Evolutionary conservation across 805 yeast genomes (phyloP).

Genomic region (Metschnikowia hibisci): DNA sequence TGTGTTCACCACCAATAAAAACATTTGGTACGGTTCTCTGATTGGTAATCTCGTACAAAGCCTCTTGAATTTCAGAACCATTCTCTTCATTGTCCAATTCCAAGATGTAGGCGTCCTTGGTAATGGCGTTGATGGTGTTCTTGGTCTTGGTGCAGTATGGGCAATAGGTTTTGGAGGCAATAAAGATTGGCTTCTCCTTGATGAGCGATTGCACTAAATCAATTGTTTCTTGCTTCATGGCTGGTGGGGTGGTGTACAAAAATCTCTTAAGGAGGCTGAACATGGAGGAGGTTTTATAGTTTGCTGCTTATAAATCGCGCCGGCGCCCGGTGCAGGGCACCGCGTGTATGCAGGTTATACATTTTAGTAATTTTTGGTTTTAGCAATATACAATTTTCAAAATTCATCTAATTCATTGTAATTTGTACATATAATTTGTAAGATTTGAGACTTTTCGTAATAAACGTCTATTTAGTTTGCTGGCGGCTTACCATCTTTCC

Average conservation of each 20-base stretch:
- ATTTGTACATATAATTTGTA: too few relatives aligned
- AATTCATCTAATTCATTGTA: too few relatives aligned
- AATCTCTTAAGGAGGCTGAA: slow-evolving; percentile 11
- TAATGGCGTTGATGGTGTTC: slow-evolving; percentile 14
- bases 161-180: slow-evolving; percentile 50
- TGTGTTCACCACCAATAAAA: slow-evolving; percentile 85
- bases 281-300: slow-evolving; percentile 7
- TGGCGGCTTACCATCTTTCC: slow-evolving; percentile 17
- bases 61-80: slow-evolving; percentile 30
- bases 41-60: slow-evolving; percentile 58
- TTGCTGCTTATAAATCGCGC: slow-evolving; percentile 1
- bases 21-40: slow-evolving; percentile 93
- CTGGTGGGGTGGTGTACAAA: slow-evolving; percentile 29
- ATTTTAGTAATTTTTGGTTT: too few relatives aligned
- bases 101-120: slow-evolving; percentile 41
- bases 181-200: slow-evolving; percentile 61
- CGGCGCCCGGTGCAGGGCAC: background rate
- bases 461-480: background rate
- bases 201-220: slow-evolving; percentile 62
- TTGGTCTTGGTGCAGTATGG: slow-evolving; percentile 29
- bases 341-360: background rate
- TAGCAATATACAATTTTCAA: too few relatives aligned
- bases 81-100: slow-evolving; percentile 26
- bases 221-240: slow-evolving; percentile 58
- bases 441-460: too few relatives aligned